A percentile compares a stretch with the other conserved stretches of the same genome.
These are phyloP conservation scores for Fusarium begoniae DNA, from an alignment of 2,329 filamentous ascomycete genomes.

Conservation along the genomic window DNA sequence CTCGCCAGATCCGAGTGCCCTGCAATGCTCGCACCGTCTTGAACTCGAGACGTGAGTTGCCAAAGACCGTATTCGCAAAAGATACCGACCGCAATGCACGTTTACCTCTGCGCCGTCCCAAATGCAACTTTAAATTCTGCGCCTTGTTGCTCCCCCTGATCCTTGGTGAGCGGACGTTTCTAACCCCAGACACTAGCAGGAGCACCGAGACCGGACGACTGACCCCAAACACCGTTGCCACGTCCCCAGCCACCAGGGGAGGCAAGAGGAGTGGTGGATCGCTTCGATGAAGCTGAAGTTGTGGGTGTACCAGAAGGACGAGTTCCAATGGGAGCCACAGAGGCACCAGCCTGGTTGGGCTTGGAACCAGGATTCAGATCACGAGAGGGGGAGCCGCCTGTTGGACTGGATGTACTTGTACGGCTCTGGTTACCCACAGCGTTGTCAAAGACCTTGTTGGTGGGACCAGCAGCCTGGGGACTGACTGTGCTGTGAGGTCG, in stretches of 20 bases:
- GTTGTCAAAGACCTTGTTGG: conserved; percentile 70
- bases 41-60: conserved; percentile 12
- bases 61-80: conserved; percentile 20
- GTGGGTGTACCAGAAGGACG: conserved; percentile 73
- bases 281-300: conserved; percentile 67
- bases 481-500: conserved; percentile 88
- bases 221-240: conserved; percentile 85
- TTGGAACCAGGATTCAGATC: conserved; percentile 64
- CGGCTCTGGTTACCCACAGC: conserved; percentile 68
- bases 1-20: conserved; percentile 32
- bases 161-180: neutral
- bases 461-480: conserved; percentile 69
- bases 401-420: conserved; percentile 84
- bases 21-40: conserved; percentile 16
- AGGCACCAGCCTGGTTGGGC: conserved; percentile 63
- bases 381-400: conserved; percentile 81
- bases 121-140: conserved; percentile 39
- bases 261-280: conserved; percentile 88
- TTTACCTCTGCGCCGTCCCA: conserved; percentile 42
- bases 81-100: conserved; percentile 35
- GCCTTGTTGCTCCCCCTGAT: conserved; percentile 7
- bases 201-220: conserved; percentile 81
- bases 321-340: conserved; percentile 93
- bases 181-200: conserved; percentile 96
- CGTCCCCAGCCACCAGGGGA: conserved; percentile 88